Conservation (phyloP, 495 filamentous ascomycete genomes). For the Aspergillus kassunensis region DNA sequence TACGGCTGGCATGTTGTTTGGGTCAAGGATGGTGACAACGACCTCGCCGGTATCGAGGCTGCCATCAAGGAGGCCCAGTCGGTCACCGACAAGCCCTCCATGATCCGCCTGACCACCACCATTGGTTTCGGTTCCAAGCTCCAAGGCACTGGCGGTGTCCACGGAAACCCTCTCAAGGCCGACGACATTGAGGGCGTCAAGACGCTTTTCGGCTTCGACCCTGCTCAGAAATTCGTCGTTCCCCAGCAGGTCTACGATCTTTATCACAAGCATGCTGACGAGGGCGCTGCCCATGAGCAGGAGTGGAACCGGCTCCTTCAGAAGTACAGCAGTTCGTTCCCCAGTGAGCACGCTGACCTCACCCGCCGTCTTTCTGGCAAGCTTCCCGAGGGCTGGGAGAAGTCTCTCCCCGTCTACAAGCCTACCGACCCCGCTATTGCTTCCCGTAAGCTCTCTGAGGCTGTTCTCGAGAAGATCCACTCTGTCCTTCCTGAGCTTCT, state of each 20-base stretch:
- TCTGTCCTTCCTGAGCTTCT: slow-evolving; percentile 80
- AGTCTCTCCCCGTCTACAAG: slow-evolving; percentile 87
- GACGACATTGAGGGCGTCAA: slow-evolving; percentile 93
- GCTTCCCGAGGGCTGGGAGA: slow-evolving; percentile 97
- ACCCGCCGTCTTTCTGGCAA: slow-evolving; percentile 73
- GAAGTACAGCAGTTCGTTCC: slow-evolving; percentile 76
- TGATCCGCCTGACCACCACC: slow-evolving; percentile 96
- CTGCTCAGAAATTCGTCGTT: slow-evolving; percentile 87
- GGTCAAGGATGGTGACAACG: slow-evolving; percentile 87
- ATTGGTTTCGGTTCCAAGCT: slow-evolving; percentile 96
- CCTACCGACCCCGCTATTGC: slow-evolving; percentile 79
- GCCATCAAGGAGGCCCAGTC: slow-evolving; percentile 81
- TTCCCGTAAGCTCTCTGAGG: slow-evolving; percentile 93
- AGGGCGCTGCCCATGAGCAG: slow-evolving; percentile 85
- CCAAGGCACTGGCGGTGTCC: slow-evolving; percentile 89
- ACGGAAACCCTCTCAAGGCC: slow-evolving; percentile 90
- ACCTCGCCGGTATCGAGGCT: slow-evolving; percentile 81
- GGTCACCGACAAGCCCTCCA: slow-evolving; percentile 91
- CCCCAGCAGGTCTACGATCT: slow-evolving; percentile 91
- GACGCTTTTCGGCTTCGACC: slow-evolving; percentile 91
- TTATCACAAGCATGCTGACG: slow-evolving; percentile 74
- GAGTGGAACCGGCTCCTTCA: slow-evolving; percentile 93
- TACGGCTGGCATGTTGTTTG: slow-evolving; percentile 94
- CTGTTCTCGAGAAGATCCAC: slow-evolving; percentile 85
- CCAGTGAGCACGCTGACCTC: slow-evolving; percentile 74